Evolutionary conservation across 441 rosid species (phyloP), one percentile per base, ranked within the genome.

Genomic region (Eruca vesicaria): DNA sequence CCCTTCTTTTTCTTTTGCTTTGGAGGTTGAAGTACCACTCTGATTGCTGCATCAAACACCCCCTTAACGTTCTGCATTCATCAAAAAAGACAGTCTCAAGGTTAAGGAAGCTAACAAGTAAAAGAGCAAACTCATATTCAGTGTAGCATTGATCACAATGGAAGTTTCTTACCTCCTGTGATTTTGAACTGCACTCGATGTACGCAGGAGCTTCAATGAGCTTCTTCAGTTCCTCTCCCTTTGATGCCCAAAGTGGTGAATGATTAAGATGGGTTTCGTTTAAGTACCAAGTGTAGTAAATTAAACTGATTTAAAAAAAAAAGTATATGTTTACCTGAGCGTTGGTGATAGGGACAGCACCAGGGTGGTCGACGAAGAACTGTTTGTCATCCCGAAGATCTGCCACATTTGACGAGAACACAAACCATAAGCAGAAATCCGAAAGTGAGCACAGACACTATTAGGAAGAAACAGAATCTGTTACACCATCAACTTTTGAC

Each of bases 341-440:
- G 0, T 86, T 75, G 43, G 88, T 68, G 57, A 89, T 89, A 64
- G 92, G 92, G 71, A 89, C 89, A 68, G 92, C 89, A 73, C 94
- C 90, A 63, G 94, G 91, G 80, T 89, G 94, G 77, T 89, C 90
- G 14, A 84, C 56, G 71, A 86, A 87, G 82, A 87, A 89, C 77
- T 89, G 90, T 74, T 87, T 84, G 77, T 89, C 91, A 74, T 87
- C 94, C 77, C 94, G 90, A 72, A 89, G 94, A 86, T 89, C 94
- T 89, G 83, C 70, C 56, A 73, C 80, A 83, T 67, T 74, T 14
- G 41, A 74, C 65, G 77, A 28, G 52, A 43, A 45, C 64, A 26
- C 31, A 55, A 32, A 52, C 26, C 45, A 64, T 64, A 76, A 70
- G 79, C 38, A 76, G 29, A 10, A 36, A 36, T 11, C n/a, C 5